These are phyloP conservation scores for Urochloa ruziziensis DNA, from an alignment of 176 grass and related monocot genomes.

Conservation along the genomic window DNA sequence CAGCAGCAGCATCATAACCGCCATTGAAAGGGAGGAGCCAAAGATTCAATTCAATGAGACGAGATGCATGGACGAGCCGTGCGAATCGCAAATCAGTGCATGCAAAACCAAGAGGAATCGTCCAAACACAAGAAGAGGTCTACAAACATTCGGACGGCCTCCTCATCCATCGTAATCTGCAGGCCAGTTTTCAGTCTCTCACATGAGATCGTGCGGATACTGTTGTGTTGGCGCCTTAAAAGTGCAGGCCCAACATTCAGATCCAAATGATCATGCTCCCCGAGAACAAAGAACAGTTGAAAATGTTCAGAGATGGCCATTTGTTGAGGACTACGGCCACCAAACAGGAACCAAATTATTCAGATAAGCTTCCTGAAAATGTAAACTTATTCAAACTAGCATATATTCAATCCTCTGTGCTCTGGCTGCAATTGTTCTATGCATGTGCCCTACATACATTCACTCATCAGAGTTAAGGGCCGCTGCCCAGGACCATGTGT, in stretches of 20 bases:
- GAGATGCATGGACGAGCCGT: not conserved
- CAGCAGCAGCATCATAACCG: not conserved
- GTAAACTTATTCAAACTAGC: not conserved
- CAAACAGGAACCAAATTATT: not conserved
- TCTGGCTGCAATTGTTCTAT: not conserved
- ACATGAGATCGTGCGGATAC: not conserved
- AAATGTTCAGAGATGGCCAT: not conserved
- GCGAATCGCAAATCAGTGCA: not conserved
- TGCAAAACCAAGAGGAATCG: slow-evolving; percentile 31
- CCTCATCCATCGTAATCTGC: slow-evolving; percentile 7
- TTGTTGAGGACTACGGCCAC: not conserved
- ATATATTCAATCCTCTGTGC: slow-evolving; percentile 3
- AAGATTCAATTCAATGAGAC: not conserved
- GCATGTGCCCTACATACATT: slow-evolving; percentile 7
- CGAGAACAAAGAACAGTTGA: not conserved
- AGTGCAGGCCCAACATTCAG: not conserved
- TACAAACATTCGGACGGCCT: not conserved
- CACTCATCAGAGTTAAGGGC: slow-evolving; percentile 14
- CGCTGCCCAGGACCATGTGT: slow-evolving; percentile 1
- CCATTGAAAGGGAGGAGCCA: not conserved
- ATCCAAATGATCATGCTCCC: not conserved
- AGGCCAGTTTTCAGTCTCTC: slow-evolving; percentile 10
- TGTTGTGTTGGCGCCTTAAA: not conserved
- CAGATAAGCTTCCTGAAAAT: not conserved
- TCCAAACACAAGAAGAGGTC: slow-evolving; percentile 10